Percentiles rank a stretch among this genome's conserved stretches.
Conservation (phyloP, 176 grass and related monocot genomes). For the Rhynchospora pubera region DNA sequence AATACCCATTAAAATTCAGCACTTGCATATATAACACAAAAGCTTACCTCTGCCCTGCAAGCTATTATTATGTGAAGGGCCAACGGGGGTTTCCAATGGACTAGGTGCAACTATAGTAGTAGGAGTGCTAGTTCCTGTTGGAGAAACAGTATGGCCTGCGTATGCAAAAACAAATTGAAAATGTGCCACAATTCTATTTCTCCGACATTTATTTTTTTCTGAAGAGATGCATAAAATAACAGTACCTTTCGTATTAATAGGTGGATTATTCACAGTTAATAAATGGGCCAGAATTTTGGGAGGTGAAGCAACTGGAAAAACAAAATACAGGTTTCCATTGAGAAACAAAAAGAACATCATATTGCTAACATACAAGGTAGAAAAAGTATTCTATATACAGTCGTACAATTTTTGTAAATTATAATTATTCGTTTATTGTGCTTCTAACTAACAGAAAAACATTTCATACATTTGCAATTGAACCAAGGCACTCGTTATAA, state of each 20-base stretch:
- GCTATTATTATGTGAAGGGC: not conserved
- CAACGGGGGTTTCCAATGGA: not conserved
- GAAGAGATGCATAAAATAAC: slow-evolving; percentile 8
- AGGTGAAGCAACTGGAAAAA: slow-evolving; percentile 38
- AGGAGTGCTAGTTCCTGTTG: slow-evolving; percentile 22
- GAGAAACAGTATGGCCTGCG: slow-evolving; percentile 40
- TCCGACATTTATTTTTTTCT: slow-evolving; percentile 15
- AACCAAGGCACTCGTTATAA: not conserved
- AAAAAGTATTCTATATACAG: not conserved
- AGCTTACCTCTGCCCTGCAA: not conserved
- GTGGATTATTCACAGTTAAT: slow-evolving; percentile 30
- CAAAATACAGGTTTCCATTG: slow-evolving; percentile 9
- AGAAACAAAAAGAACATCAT: not conserved
- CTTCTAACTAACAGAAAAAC: not conserved
- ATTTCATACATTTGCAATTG: not conserved
- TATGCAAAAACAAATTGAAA: slow-evolving; percentile 1
- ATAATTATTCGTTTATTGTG: not conserved
- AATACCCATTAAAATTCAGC: not conserved
- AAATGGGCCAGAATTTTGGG: slow-evolving; percentile 32
- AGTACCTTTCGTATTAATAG: slow-evolving; percentile 35
- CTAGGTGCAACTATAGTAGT: slow-evolving; percentile 16
- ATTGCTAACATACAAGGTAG: not conserved
- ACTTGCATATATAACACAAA: not conserved
- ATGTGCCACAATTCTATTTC: not conserved
- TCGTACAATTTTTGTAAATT: not conserved